phyloP scores from a whole-genome alignment of 164 flowering plant species.

The Piper betle region DNA sequence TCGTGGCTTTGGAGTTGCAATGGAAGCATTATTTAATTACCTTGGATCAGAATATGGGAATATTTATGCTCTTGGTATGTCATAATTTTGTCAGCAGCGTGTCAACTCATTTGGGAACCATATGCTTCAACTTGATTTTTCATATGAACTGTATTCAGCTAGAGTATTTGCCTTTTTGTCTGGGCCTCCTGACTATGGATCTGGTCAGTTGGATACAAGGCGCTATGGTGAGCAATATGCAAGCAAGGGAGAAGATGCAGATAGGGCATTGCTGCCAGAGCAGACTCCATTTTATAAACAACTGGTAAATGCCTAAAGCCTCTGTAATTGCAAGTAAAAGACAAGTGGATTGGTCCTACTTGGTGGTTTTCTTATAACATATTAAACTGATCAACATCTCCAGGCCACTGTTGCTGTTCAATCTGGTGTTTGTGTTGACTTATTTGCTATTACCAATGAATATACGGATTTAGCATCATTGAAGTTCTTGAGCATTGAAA shows the following conservation, averaged over 20 bases:
- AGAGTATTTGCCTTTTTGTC: conserved; percentile 93
- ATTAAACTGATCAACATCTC: conserved; percentile 19
- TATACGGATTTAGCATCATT: conserved; percentile 96
- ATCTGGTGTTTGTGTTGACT: conserved; percentile 98
- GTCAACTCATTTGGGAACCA: not conserved
- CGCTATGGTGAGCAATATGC: conserved; percentile 99
- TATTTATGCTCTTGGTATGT: conserved; percentile 83
- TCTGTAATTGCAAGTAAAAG: not conserved
- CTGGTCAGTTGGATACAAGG: conserved; percentile 89
- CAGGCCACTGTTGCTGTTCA: conserved; percentile 99
- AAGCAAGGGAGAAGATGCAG: conserved; percentile 98
- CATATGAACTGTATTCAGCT: conserved; percentile 35
- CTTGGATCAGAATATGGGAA: conserved; percentile 96
- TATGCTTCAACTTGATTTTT: not conserved
- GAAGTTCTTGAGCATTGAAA: conserved; percentile 92
- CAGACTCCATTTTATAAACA: conserved; percentile 97
- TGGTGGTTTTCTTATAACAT: not conserved
- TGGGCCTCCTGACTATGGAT: conserved; percentile 98
- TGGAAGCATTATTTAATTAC: conserved; percentile 80
- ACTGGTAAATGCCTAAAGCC: conserved; percentile 34
- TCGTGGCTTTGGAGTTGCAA: conserved; percentile 90
- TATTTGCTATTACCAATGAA: conserved; percentile 98
- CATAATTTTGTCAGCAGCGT: not conserved
- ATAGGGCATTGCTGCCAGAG: conserved; percentile 95
- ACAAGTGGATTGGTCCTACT: not conserved